These are phyloP conservation scores for Auricularia cornea DNA, from an alignment of 768 basidiomycete species.

Conservation along the genomic window DNA sequence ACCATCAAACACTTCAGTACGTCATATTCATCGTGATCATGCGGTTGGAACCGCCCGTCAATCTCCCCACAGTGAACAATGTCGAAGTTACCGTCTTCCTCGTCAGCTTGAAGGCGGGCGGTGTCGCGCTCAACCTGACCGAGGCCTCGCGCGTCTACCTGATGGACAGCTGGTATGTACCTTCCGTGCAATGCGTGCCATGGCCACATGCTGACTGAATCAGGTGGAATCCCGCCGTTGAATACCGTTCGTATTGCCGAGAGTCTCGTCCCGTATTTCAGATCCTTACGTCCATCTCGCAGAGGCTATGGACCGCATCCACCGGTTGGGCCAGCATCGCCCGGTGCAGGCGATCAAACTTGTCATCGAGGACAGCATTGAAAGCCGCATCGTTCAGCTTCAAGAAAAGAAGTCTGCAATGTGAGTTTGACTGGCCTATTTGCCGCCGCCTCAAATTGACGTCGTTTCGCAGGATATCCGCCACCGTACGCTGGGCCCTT, in stretches of 20 bases:
- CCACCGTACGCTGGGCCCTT: slow-evolving; percentile 37
- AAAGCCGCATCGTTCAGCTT: slow-evolving; percentile 89
- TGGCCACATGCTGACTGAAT: neutral
- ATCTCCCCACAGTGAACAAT: slow-evolving; percentile 61
- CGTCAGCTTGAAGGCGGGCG: slow-evolving; percentile 92
- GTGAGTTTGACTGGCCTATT: slow-evolving; percentile 38
- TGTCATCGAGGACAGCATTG: slow-evolving; percentile 93
- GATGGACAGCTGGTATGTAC: slow-evolving; percentile 77
- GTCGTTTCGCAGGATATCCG: slow-evolving; percentile 27
- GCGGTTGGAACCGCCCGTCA: slow-evolving; percentile 1
- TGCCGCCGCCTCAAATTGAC: neutral
- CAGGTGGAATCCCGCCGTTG: slow-evolving; percentile 88
- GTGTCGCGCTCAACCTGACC: slow-evolving; percentile 83
- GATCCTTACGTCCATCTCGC: slow-evolving; percentile 9
- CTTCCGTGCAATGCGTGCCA: neutral
- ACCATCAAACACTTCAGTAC: slow-evolving; percentile 91
- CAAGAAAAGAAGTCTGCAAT: slow-evolving; percentile 97
- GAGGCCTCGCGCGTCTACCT: slow-evolving; percentile 91
- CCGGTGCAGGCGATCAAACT: slow-evolving; percentile 92
- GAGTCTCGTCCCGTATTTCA: neutral
- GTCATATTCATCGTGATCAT: slow-evolving; percentile 24
- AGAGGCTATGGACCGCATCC: slow-evolving; percentile 98
- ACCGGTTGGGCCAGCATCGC: slow-evolving; percentile 88
- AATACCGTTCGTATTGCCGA: slow-evolving; percentile 24
- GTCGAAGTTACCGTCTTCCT: slow-evolving; percentile 96